Evolutionary conservation across 306 rosid genomes (phyloP), one percentile per base, ranked within the genome.

Genomic region (Rosa lucieae): DNA sequence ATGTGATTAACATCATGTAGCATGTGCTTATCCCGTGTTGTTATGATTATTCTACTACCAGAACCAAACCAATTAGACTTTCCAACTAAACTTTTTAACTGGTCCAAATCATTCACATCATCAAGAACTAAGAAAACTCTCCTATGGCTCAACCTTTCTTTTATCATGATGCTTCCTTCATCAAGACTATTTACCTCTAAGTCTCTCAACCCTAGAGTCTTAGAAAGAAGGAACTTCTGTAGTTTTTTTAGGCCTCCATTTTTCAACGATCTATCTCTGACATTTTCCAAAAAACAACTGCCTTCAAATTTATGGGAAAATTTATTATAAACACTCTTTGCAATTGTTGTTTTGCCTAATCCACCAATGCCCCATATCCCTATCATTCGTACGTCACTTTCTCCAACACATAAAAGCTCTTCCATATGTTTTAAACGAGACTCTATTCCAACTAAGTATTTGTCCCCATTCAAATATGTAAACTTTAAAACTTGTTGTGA

Each of bases 11-110:
- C 62, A 70, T 56, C 71, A 26, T 44, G 15, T 14, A 79, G 47
- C 14, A 47, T 10, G 11, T 8, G 10, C 0, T 18, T 12, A 79
- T 79, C 72, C 12, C 72, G 48, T 21, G 82, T 46, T 47, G 82
- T 71, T 79, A 79, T 35, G 4, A 79, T 46, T 29, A 79, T 37
- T 61, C 82, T 59, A 62, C 77, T 79, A 0, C 72, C 44, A 0
- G 1, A 1, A 20, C 72, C 82, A 42, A 79, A 61, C 71, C 70
- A 35, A 12, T 61, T 23, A 47, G 5, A 7, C 0, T 48, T 10
- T 17, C 77, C 72, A 0, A 3, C 77, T 47, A 79, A 46, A 1
- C 0, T 8, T 0, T 46, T 17, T 2, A 79, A 0, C 4, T 71
- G 77, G 11, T 58, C 23, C 67, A 62, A 3, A 1, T 79, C 1